Percentiles rank a stretch among this genome's conserved stretches.
phyloP scores from a whole-genome alignment of 2,329 filamentous ascomycete genomes.

The Boeremia lycopersici region DNA sequence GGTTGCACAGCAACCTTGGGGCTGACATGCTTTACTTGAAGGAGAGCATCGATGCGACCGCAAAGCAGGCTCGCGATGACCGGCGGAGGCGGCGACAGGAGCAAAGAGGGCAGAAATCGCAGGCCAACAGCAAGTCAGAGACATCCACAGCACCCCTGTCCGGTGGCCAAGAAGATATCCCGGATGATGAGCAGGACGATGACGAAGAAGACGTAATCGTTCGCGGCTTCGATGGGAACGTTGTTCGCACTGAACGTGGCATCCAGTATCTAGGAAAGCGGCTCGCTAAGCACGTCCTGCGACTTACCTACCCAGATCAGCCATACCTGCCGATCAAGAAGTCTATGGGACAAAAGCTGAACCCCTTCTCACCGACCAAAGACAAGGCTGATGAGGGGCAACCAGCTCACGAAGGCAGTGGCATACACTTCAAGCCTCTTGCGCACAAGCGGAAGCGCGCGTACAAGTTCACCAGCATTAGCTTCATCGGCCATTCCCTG shows the following conservation, averaged over 20 bases:
- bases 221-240: slow-evolving; percentile 87
- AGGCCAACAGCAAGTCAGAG: slow-evolving; percentile 14
- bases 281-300: slow-evolving; percentile 86
- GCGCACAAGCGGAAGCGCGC: slow-evolving; percentile 58
- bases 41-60: slow-evolving; percentile 90
- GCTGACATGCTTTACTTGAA: slow-evolving; percentile 97
- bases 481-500: slow-evolving; percentile 90
- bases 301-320: slow-evolving; percentile 92
- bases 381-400: slow-evolving; percentile 54
- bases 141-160: slow-evolving; percentile 55
- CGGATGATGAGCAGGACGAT: slow-evolving; percentile 56
- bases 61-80: slow-evolving; percentile 73
- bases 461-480: slow-evolving; percentile 92
- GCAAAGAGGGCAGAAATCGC: slow-evolving; percentile 18
- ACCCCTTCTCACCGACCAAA: slow-evolving; percentile 53
- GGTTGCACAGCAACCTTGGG: slow-evolving; percentile 91
- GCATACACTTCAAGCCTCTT: slow-evolving; percentile 57
- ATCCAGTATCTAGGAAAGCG: slow-evolving; percentile 98
- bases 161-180: slow-evolving; percentile 57
- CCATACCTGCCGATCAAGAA: slow-evolving; percentile 75
- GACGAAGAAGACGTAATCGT: slow-evolving; percentile 88
- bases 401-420: slow-evolving; percentile 66
- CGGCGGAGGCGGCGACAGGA: slow-evolving; percentile 63
- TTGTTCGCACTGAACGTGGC: slow-evolving; percentile 86
- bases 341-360: slow-evolving; percentile 56